Evolutionary conservation across 176 grass and related monocot species (phyloP).

Genomic region (Ampelocalamus luodianensis): DNA sequence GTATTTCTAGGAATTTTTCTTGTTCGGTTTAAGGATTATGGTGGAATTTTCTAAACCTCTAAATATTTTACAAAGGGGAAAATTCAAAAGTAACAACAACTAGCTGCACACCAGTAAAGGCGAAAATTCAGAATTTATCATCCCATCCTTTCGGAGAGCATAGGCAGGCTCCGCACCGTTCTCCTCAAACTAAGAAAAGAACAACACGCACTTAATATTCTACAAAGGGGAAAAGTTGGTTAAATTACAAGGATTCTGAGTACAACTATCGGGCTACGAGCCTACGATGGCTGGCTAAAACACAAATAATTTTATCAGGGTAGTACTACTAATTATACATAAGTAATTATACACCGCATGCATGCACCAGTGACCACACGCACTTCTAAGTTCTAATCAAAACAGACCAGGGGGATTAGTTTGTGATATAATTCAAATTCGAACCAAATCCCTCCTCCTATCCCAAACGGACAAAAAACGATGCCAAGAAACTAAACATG

Average conservation of each 20-base stretch:
- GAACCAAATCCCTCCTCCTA: conserved; percentile 18
- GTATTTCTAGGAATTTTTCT: no score
- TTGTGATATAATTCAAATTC: not conserved
- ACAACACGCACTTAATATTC: not conserved
- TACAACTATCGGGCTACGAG: not conserved
- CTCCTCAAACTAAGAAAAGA: not conserved
- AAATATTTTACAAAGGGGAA: no score
- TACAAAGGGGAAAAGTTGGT: not conserved
- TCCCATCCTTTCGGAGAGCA: not conserved
- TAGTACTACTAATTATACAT: not conserved
- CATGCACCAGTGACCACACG: not conserved
- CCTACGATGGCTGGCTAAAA: not conserved
- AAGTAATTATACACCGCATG: conserved; percentile 10
- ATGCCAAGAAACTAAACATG: not conserved
- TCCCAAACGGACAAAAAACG: not conserved
- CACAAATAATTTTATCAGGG: no score
- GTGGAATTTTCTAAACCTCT: no score
- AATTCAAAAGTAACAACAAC: no score
- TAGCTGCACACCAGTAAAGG: no score
- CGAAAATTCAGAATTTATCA: not conserved
- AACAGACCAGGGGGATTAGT: conserved; percentile 19
- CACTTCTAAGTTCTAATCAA: not conserved
- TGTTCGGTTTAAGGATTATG: no score
- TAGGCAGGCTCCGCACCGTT: not conserved
- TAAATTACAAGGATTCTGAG: not conserved